Conservation (phyloP, 805 yeast species). For the Citeromyces nyonsensis region DNA sequence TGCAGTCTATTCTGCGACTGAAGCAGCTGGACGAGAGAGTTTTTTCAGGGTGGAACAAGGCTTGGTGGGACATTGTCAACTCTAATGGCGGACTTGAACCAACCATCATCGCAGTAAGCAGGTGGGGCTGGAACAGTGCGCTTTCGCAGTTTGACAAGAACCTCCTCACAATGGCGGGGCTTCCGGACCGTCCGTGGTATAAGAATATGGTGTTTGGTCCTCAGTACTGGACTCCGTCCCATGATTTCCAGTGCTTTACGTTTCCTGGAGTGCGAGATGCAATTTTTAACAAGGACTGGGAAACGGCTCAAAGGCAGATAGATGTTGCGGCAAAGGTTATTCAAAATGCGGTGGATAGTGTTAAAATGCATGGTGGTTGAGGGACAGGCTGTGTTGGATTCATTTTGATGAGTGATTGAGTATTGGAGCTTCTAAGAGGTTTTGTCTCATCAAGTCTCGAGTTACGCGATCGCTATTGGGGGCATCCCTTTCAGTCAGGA, state of each 20-base stretch:
- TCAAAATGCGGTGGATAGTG: slow-evolving; percentile 3
- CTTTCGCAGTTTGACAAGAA: slow-evolving; percentile 37
- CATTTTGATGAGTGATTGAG: too few species aligned
- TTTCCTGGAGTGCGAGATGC: slow-evolving; percentile 73
- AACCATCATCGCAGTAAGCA: slow-evolving; percentile 46
- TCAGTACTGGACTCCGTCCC: slow-evolving; percentile 37
- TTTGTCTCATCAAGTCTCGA: too few species aligned
- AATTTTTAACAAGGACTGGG: slow-evolving; percentile 29
- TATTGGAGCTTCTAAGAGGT: too few species aligned
- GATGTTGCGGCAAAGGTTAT: slow-evolving; percentile 21
- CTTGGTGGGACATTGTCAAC: slow-evolving; percentile 46
- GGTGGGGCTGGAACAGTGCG: slow-evolving; percentile 76
- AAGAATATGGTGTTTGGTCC: slow-evolving; percentile 59
- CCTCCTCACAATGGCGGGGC: slow-evolving; percentile 27
- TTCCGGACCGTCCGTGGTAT: slow-evolving; percentile 45
- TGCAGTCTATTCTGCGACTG: slow-evolving; percentile 18
- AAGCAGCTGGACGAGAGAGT: slow-evolving; percentile 24
- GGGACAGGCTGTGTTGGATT: too few species aligned
- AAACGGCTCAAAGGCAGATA: slow-evolving; percentile 37
- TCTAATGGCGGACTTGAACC: slow-evolving; percentile 56
- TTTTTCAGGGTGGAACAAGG: slow-evolving; percentile 27
- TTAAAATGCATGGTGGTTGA: too few species aligned
- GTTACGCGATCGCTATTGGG: too few species aligned
- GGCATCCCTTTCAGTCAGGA: too few species aligned
- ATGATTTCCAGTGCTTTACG: slow-evolving; percentile 18